phyloP scores from a whole-genome alignment of 257 asterid genomes.

The Rubia yunnanensis region DNA sequence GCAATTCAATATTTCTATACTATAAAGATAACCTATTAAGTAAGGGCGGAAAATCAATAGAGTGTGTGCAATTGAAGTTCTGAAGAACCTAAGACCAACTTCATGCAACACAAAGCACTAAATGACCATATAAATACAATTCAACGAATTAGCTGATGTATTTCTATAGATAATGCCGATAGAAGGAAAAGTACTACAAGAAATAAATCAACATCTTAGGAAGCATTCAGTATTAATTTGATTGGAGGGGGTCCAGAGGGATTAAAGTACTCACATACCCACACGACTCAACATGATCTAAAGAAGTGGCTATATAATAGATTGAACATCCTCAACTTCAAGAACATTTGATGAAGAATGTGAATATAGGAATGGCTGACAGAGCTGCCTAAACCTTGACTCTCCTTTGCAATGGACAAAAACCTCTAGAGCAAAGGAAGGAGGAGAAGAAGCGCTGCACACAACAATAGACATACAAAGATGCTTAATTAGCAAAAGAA shows the following conservation, averaged over 20 bases:
- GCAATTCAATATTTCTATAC: too few species aligned
- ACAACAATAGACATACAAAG: conserved; percentile 17
- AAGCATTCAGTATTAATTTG: not conserved
- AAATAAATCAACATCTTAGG: not conserved
- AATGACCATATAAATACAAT: not conserved
- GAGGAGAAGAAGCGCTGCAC: conserved; percentile 87
- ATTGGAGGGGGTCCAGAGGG: not conserved
- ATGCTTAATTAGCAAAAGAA: not conserved
- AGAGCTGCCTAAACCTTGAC: conserved; percentile 86
- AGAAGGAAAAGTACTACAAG: not conserved
- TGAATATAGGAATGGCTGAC: conserved; percentile 83
- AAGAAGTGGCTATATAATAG: not conserved
- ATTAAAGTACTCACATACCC: not conserved
- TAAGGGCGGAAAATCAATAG: too few species aligned
- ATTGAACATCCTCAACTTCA: conserved; percentile 67
- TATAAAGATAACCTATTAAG: too few species aligned
- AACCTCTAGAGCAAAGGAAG: conserved; percentile 80
- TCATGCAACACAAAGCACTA: too few species aligned
- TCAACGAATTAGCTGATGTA: not conserved
- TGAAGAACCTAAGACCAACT: too few species aligned
- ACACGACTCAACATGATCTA: too few species aligned
- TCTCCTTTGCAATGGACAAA: conserved; percentile 94
- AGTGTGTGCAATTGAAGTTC: too few species aligned
- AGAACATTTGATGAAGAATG: conserved; percentile 92
- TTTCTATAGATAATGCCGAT: not conserved